These are phyloP conservation scores for Hymenoscyphus repandus DNA, from an alignment of 2,329 filamentous ascomycete species.

Conservation along the genomic window DNA sequence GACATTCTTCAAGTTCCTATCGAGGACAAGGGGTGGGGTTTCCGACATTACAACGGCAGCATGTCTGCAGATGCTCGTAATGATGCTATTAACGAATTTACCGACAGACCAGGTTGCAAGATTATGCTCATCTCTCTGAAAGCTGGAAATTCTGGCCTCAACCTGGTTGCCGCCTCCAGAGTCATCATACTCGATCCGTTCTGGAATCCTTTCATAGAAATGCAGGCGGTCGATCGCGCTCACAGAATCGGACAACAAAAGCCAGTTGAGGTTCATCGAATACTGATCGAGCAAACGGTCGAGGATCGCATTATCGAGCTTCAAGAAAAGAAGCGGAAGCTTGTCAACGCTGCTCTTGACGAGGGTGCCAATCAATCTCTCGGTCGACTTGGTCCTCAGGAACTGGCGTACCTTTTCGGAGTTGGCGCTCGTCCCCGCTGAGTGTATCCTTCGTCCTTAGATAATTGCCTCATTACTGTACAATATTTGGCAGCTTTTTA, in stretches of 20 bases:
- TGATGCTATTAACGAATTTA: conserved; percentile 61
- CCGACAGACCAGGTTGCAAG: conserved; percentile 50
- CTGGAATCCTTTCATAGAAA: conserved; percentile 91
- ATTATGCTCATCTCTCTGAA: conserved; percentile 76
- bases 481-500: too few relatives aligned
- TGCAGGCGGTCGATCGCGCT: conserved; percentile 85
- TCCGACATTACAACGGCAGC: conserved; percentile 68
- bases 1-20: conserved; percentile 74
- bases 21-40: conserved; percentile 43
- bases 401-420: conserved; percentile 29
- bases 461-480: too few relatives aligned
- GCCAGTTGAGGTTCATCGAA: conserved; percentile 72
- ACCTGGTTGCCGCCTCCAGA: conserved; percentile 74
- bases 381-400: conserved; percentile 47
- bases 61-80: conserved; percentile 65
- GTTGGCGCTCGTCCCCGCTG: conserved; percentile 6
- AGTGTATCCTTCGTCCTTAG: too few relatives aligned
- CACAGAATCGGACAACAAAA: conserved; percentile 79
- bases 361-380: conserved; percentile 65
- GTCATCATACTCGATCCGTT: conserved; percentile 91
- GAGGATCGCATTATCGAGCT: conserved; percentile 80
- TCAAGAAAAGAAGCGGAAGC: conserved; percentile 70
- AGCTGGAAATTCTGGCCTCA: conserved; percentile 80
- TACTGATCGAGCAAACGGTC: conserved; percentile 72
- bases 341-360: conserved; percentile 76